Base-by-base conservation (phyloP, 1,139 yeast species). In the Debaryomyces psychrophilus region DNA sequence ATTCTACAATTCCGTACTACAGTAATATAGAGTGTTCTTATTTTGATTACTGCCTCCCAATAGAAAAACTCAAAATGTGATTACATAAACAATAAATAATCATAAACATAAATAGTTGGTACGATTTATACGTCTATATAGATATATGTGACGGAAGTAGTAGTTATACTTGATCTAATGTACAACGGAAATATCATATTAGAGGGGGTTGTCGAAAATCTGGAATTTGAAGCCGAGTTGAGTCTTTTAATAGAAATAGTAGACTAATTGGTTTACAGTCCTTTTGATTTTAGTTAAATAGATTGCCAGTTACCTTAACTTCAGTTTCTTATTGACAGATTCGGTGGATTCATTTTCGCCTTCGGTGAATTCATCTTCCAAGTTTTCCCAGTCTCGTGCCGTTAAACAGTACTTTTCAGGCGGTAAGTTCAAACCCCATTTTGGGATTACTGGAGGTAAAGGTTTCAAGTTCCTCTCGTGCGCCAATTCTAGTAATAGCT, bases 331-430 rank as follows among this genome's bases (percentile, higher is more conserved):
- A 8, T 14, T 38, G 8, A 34, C 20, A n/a, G 44, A 8, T 6
- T 35, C 44, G 7, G 27, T 3, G 3, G 38, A 11, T 29, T 44
- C 46, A 43, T 50, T 47, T 5, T 54, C 60, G 25, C 57, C 62
- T 33, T 64, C 71, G 25, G 60, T 66, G 5, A 61, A 61, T 43
- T 70, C 76, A 18, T 70, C 75, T 35, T 65, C 71, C 44, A 70
- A 54, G 43, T 55, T 64, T 44, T 81, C 84, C 85, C 90, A 85
- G 55, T 88, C 93, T 53, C 80, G 79, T 2, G 90, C 90, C 0
- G 97, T 90, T 47, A 93, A 70, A 67, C 98, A 93, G 69, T 90
- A 92, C 78, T 92, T 93, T 71, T 93, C 99, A 8, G 99, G 99
- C 3, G 99, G 99, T 47, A 95, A 74, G 52, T 97, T 81, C 46